Evolutionary conservation across 805 yeast genomes (phyloP), one percentile per base, ranked within the genome.

Genomic region (Lachancea kluyveri): DNA sequence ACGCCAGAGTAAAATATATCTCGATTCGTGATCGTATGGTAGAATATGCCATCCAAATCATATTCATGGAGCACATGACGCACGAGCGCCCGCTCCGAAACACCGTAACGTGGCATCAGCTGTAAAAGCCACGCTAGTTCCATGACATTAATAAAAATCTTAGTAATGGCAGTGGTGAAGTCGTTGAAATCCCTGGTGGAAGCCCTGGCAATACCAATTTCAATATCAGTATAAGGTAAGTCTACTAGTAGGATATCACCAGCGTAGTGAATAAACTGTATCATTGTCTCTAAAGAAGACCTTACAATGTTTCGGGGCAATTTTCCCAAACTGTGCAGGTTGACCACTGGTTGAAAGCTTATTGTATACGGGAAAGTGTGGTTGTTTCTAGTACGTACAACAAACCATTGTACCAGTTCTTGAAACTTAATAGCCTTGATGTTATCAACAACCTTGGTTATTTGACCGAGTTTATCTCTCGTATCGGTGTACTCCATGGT

Each of bases 21-120:
- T 20, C 19, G 8, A 27, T 33, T 33, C 25, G 24, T 33, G 2
- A 33, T 22, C 31, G 27, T 28, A 27, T 44, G 36, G 32, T 50
- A 53, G 26, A 53, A 45, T 16, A 52, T 31, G n/a, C 46, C 42
- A 28, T 53, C 59, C 8, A 52, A 33, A 28, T 53, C 59, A 31
- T 48, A 43, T 20, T 43, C 44, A 7, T 45, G 43, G 21, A 53
- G 31, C 20, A 50, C 26, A 13, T 37, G 36, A 16, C 37, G 26
- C 11, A 33, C 16, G 6, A 19, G 25, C 8, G 16, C 27, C 14
- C 32, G 28, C 10, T 28, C 26, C 14, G 24, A 32, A 22, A 21
- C 11, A 21, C 21, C 15, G 8, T 20, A 12, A 8, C 26, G 18
- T 4, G 54, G 46, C 16, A 49, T 17, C 14, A 47, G 29, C 5